Evolutionary conservation across 163 green algal genomes (phyloP).

Genomic region (Prototheca wickerhamii): DNA sequence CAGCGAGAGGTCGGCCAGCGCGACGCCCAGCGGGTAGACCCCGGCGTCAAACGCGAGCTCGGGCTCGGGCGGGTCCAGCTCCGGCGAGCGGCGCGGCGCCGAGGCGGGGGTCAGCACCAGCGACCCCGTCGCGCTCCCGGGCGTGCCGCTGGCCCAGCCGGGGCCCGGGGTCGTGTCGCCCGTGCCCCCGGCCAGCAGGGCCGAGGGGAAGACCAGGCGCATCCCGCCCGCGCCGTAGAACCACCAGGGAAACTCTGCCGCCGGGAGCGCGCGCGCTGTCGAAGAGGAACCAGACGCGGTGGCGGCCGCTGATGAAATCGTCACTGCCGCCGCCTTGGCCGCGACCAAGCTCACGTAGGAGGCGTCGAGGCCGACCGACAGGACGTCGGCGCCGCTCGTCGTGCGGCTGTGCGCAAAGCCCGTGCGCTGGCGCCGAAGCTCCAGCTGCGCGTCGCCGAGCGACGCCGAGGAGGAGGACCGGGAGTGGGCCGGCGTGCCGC

Average conservation of each 20-base stretch:
- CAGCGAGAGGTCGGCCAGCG: constrained; percentile 65
- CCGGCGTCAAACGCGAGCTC: constrained; percentile 87
- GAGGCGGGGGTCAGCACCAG: background rate
- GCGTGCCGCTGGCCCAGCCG: background rate
- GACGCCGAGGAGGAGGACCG: too few species aligned
- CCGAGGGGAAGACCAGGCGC: constrained; percentile 43
- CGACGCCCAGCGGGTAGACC: constrained; percentile 79
- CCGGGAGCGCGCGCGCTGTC: background rate
- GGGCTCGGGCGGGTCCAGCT: constrained; percentile 47
- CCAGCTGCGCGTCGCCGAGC: too few species aligned
- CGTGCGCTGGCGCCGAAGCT: too few species aligned
- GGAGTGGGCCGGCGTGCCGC: too few species aligned
- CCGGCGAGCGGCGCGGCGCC: background rate
- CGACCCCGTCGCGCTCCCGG: constrained; percentile 1
- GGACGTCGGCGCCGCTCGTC: background rate
- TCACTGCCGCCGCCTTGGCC: too few species aligned
- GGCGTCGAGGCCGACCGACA: background rate
- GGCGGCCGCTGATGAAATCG: too few species aligned
- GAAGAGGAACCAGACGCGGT: too few species aligned
- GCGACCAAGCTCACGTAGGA: background rate
- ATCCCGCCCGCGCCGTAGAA: constrained; percentile 71
- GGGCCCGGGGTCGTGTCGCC: background rate
- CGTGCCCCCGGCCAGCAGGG: background rate
- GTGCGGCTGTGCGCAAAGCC: too few species aligned
- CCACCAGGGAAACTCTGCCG: constrained; percentile 78